Evolutionary conservation across 345 rosid genomes (phyloP).

Genomic region (Citrus sp.): DNA sequence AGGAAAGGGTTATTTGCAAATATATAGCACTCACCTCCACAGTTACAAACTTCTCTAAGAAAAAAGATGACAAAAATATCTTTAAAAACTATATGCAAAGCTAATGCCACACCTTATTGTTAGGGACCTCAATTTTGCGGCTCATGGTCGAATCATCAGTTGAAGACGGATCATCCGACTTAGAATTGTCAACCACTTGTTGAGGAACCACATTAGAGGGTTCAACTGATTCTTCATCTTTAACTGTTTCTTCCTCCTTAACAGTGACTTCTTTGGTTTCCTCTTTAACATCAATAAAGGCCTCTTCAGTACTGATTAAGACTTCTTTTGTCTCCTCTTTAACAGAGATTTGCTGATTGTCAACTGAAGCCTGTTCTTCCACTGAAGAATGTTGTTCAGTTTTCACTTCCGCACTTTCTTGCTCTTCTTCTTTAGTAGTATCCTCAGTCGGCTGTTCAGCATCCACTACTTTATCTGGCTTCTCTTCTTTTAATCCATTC

Average conservation of each 20-base stretch:
- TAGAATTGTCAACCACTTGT: slow-evolving; percentile 16
- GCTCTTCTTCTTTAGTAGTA: slow-evolving; percentile 18
- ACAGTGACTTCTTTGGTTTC: slow-evolving; percentile 7
- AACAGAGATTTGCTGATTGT: slow-evolving; percentile 19
- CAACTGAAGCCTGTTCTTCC: slow-evolving; percentile 19
- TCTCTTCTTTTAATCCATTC: slow-evolving; percentile 39
- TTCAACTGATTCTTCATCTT: slow-evolving; percentile 1
- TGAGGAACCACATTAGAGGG: slow-evolving; percentile 12
- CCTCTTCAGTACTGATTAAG: slow-evolving; percentile 9
- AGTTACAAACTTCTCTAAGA: background rate
- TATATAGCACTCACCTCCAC: background rate
- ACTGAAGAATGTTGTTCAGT: slow-evolving; percentile 14
- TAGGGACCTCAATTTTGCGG: slow-evolving; percentile 77
- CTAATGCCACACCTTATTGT: slow-evolving; percentile 55
- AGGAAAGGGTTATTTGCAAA: background rate
- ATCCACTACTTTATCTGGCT: slow-evolving; percentile 22
- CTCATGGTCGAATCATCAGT: slow-evolving; percentile 36
- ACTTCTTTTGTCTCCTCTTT: slow-evolving; percentile 25
- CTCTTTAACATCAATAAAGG: slow-evolving; percentile 5
- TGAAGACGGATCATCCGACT: slow-evolving; percentile 15
- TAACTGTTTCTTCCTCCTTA: slow-evolving; percentile 22
- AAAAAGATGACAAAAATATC: background rate
- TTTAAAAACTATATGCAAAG: background rate
- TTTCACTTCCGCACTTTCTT: slow-evolving; percentile 24
- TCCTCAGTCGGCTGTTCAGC: slow-evolving; percentile 17